phyloP scores from a whole-genome alignment of 176 grass and related monocot genomes.

The Ensete glaucum region DNA sequence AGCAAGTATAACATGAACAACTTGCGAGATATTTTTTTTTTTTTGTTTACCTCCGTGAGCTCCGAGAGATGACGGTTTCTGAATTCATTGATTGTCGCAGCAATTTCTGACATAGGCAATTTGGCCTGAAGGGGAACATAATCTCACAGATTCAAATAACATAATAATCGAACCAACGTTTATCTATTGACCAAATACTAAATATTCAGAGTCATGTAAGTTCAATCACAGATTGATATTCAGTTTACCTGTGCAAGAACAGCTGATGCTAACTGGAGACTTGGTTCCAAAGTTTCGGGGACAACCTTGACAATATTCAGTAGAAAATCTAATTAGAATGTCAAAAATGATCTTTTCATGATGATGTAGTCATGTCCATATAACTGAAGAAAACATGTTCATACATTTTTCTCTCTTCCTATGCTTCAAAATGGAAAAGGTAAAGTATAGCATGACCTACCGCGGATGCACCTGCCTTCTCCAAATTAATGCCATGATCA shows the following conservation, averaged over 20 bases:
- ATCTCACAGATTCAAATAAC: slow-evolving; percentile 1
- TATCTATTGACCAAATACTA: slow-evolving; percentile 6
- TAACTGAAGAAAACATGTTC: not conserved
- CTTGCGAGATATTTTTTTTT: slow-evolving; percentile 2
- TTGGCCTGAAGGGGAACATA: slow-evolving; percentile 53
- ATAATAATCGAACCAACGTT: slow-evolving; percentile 9
- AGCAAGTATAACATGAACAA: slow-evolving; percentile 10
- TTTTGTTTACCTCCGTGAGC: slow-evolving; percentile 84
- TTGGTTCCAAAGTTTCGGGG: slow-evolving; percentile 97
- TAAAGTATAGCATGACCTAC: slow-evolving; percentile 38
- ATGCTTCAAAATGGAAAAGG: not conserved
- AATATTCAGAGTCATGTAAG: slow-evolving; percentile 6
- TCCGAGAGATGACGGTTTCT: slow-evolving; percentile 90
- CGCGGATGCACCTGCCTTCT: slow-evolving; percentile 90
- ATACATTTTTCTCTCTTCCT: not conserved
- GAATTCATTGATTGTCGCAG: slow-evolving; percentile 84
- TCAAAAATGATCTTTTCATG: not conserved
- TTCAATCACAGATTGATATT: not conserved
- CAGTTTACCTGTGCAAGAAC: slow-evolving; percentile 83
- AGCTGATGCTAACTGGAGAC: slow-evolving; percentile 92
- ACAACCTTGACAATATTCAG: slow-evolving; percentile 50
- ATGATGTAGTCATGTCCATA: not conserved
- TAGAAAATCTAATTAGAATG: slow-evolving; percentile 3
- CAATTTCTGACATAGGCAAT: slow-evolving; percentile 90
- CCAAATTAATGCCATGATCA: slow-evolving; percentile 96